Evolutionary conservation across 202 grass and related monocot species (phyloP), one percentile per base, ranked within the genome.

Genomic region (Dendrocalamus latiflorus): DNA sequence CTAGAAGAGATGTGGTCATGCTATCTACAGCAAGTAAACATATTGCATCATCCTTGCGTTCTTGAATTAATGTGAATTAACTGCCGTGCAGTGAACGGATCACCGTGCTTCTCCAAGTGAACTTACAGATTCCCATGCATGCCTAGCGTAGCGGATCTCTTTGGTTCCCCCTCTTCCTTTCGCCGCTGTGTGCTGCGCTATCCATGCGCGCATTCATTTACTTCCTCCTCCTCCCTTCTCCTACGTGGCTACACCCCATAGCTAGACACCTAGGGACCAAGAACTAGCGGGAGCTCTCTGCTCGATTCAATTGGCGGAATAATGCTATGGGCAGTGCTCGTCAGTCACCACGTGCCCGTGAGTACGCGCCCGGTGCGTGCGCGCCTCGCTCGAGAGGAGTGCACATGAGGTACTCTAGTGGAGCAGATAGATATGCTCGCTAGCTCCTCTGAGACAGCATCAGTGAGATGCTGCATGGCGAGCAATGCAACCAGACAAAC

Each of bases 111-210:
- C 38, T 0, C 54, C 21, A 45, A n/a, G 56, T 34, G n/a, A 62
- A 36, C 59, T 18, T 20, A 14, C 69, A n/a, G 80, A 83, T 83
- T 83, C 80, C 80, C 43, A 74, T 5, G 70, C 57, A 74, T 34
- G 28, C 44, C 1, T 26, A 20, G 14, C n/a, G n/a, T n/a, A 50
- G 42, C 28, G 57, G 20, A 41, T 74, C n/a, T 15, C 9, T 20
- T 8, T 0, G 70, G 45, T 55, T 10, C n/a, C n/a, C n/a, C 10
- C 26, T 25, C 11, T 37, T 11, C 2, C 38, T 22, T 37, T 17
- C 16, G 17, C 16, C 70, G 47, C 15, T 30, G 72, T 69, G 47
- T n/a, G 24, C 57, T 10, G 62, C 2, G 62, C 6, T 10, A 4
- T 17, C 60, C 15, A 33, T 20, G 0, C 36, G 9, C 16, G 37